Evolutionary conservation across 257 asterid genomes (phyloP), one percentile per base, ranked within the genome.

Genomic region (Penstemon newberryi): DNA sequence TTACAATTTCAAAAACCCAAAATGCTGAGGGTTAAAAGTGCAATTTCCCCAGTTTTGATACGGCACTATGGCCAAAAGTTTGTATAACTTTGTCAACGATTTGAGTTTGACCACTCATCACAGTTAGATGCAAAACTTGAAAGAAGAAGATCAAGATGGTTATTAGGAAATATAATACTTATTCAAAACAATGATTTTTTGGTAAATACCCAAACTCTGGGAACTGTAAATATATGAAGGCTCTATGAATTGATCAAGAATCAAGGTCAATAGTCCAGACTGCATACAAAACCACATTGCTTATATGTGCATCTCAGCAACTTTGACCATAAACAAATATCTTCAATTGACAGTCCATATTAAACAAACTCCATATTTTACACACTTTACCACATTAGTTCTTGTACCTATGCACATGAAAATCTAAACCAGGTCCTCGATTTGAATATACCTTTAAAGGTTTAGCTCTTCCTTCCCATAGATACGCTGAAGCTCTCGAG

Each of bases 401-500:
- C 15, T 25, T 25, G 66, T 4, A 13, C 51, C 66, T 64, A 68
- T 75, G 75, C 74, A 78, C 75, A 75, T 15, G 19, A 52, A 65
- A 70, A 68, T 70, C 67, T 49, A 15, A 54, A 71, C 40, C 59
- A 25, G 61, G 52, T 59, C n/a, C 68, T 57, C 62, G 52, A 18
- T 4, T 37, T 18, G 44, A 62, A 38, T 53, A 43, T 44, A 47
- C 7, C 45, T 71, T 85, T 82, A 90, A 7, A 84, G 68, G 78
- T 90, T 88, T 53, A 84, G 84, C 73, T 84, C 88, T 77, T 90
- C 96, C 85, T 93, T 93, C 63, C 96, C 97, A 71, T 88, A 90
- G 36, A 93, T 88, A 18, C 96, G 94, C 79, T 79, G 96, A 70
- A 90, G 96, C 83, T 93, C 99, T 0, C 96, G 96, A 1, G 96